Evolutionary conservation across 2,329 filamentous ascomycete genomes (phyloP).

Genomic region (Penicillium janthinellum): DNA sequence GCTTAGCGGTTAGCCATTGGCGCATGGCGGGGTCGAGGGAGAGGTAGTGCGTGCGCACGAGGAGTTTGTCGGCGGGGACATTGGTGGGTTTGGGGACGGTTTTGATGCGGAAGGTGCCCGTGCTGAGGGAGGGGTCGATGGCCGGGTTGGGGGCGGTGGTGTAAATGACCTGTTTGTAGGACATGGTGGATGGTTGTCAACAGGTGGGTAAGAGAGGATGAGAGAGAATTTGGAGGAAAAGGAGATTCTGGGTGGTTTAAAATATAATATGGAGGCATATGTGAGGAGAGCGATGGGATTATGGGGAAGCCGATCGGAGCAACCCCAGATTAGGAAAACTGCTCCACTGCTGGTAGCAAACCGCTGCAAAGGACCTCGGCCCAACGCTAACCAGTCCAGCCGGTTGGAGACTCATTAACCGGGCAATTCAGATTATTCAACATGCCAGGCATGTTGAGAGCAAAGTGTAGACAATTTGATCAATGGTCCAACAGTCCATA

Average conservation of each 20-base stretch:
- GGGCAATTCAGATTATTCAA: constrained; percentile 1
- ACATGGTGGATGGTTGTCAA: constrained; percentile 19
- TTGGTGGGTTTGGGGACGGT: constrained; percentile 30
- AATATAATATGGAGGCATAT: background rate
- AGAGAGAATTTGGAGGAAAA: too few species aligned
- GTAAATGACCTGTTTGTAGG: constrained; percentile 42
- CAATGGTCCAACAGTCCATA: background rate
- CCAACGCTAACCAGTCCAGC: background rate
- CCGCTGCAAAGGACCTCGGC: constrained; percentile 22
- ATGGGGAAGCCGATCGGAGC: constrained; percentile 19
- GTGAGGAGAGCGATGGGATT: background rate
- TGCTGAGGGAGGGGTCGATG: constrained; percentile 39
- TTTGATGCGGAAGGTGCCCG: constrained; percentile 39
- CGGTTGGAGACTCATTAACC: background rate
- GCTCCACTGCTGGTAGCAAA: constrained; percentile 14
- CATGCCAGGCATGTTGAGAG: background rate
- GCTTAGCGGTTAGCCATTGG: constrained; percentile 63
- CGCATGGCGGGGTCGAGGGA: constrained; percentile 77
- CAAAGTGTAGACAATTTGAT: background rate
- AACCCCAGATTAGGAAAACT: constrained; percentile 29
- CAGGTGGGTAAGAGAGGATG: background rate
- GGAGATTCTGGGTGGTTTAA: background rate
- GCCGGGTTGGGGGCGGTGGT: constrained; percentile 36
- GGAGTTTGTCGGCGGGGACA: constrained; percentile 58
- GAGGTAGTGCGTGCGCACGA: constrained; percentile 63